Conservation (phyloP, 306 rosid genomes). For the Herpetospermum pedunculosum region DNA sequence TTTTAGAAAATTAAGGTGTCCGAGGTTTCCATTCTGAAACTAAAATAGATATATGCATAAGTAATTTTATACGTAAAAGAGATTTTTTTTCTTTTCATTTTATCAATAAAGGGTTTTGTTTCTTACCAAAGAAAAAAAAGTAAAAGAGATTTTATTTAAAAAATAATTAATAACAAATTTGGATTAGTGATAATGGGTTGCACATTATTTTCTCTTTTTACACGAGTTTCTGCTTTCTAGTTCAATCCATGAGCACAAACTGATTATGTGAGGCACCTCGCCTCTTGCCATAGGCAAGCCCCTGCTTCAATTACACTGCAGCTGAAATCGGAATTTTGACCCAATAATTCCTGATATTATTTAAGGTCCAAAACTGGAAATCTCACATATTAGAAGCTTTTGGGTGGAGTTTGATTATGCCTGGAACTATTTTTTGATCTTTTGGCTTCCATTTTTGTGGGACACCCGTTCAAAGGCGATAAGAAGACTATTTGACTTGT, state of each 20-base stretch:
- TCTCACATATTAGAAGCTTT: no score
- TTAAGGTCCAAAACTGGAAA: not conserved
- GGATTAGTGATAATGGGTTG: not conserved
- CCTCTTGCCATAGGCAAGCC: not conserved
- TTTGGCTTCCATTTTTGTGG: no score
- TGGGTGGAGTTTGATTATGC: no score
- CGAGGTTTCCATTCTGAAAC: not conserved
- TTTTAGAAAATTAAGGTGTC: not conserved
- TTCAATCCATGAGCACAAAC: not conserved
- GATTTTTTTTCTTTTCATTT: no score
- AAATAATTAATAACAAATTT: not conserved
- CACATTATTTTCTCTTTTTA: not conserved
- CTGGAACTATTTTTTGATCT: no score
- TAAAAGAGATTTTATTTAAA: not conserved
- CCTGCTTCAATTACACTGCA: not conserved
- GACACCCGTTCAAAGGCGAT: no score
- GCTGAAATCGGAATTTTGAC: not conserved
- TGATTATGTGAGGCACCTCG: not conserved
- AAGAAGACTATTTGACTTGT: no score
- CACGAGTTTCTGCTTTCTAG: not conserved
- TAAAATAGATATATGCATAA: not conserved
- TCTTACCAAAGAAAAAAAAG: no score
- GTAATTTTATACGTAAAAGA: not conserved
- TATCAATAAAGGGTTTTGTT: no score
- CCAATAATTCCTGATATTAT: not conserved